Evolutionary conservation across 108 stramenopile species (phyloP).

Genomic region (Cyclotella choctawhatcheeana): DNA sequence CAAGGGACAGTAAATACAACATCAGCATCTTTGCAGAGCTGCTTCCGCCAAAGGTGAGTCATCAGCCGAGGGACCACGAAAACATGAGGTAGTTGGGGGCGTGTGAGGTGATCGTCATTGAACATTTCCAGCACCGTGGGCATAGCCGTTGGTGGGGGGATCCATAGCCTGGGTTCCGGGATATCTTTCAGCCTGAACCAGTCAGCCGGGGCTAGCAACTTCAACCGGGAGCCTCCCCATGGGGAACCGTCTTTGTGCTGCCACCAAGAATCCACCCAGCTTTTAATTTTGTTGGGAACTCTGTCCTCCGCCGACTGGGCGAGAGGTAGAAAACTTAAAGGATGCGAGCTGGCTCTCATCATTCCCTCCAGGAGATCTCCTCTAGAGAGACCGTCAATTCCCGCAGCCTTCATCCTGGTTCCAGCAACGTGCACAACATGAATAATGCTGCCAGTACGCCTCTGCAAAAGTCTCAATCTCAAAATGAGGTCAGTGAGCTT

Average conservation of each 20-base stretch:
- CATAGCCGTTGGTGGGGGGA: constrained; percentile 16
- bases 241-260: background rate
- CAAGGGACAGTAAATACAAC: constrained; percentile 16
- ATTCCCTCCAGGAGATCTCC: constrained; percentile 45
- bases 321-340: constrained; percentile 43
- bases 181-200: constrained; percentile 6
- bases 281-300: background rate
- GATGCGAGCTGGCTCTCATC: constrained; percentile 33
- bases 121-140: constrained; percentile 17
- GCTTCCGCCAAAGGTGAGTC: constrained; percentile 41
- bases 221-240: background rate
- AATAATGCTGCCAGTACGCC: background rate
- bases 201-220: background rate
- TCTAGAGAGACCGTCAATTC: constrained; percentile 35
- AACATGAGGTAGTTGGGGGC: constrained; percentile 31
- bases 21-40: constrained; percentile 24
- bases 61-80: constrained; percentile 53
- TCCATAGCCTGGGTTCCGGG: background rate
- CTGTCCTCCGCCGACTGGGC: constrained; percentile 24
- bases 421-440: constrained; percentile 27
- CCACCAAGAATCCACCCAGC: constrained; percentile 18
- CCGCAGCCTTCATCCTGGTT: constrained; percentile 19
- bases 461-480: constrained; percentile 3
- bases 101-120: background rate
- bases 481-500: constrained; percentile 42